phyloP scores from a whole-genome alignment of 2,329 filamentous ascomycete species.

The Davidsoniella eucalypti region DNA sequence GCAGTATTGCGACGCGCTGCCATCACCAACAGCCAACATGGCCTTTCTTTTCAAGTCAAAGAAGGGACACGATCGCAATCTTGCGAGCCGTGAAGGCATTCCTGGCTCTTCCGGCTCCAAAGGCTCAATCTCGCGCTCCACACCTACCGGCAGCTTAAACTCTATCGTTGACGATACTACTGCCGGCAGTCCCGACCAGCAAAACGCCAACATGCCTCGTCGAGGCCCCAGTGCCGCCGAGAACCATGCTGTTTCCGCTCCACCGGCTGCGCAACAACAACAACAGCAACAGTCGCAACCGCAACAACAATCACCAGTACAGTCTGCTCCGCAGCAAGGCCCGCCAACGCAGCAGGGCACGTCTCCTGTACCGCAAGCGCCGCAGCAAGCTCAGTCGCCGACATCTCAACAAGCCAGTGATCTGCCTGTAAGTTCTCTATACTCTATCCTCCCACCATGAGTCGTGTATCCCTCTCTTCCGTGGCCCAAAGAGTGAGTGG shows the following conservation, averaged over 20 bases:
- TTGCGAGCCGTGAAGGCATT: constrained; percentile 33
- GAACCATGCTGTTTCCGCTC: constrained; percentile 5
- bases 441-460: neutral
- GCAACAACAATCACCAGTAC: constrained; percentile 5
- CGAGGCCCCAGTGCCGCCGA: constrained; percentile 27
- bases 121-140: constrained; percentile 38
- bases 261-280: constrained; percentile 1
- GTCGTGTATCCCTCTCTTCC: neutral
- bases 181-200: constrained; percentile 49
- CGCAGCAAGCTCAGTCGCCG: constrained; percentile 16
- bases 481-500: neutral
- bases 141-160: constrained; percentile 62
- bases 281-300: neutral
- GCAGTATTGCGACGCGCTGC: constrained; percentile 3
- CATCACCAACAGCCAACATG: constrained; percentile 31
- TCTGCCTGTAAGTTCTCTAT: constrained; percentile 24
- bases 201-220: constrained; percentile 21
- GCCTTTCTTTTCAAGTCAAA: constrained; percentile 73
- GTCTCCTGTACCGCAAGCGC: constrained; percentile 22
- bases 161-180: constrained; percentile 46
- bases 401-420: constrained; percentile 19
- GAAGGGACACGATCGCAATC: constrained; percentile 50
- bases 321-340: constrained; percentile 4
- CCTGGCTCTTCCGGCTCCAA: constrained; percentile 22
- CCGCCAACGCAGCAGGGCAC: constrained; percentile 6